Evolutionary conservation across 495 filamentous ascomycete genomes (phyloP).

Genomic region (Penicillium paxilli): DNA sequence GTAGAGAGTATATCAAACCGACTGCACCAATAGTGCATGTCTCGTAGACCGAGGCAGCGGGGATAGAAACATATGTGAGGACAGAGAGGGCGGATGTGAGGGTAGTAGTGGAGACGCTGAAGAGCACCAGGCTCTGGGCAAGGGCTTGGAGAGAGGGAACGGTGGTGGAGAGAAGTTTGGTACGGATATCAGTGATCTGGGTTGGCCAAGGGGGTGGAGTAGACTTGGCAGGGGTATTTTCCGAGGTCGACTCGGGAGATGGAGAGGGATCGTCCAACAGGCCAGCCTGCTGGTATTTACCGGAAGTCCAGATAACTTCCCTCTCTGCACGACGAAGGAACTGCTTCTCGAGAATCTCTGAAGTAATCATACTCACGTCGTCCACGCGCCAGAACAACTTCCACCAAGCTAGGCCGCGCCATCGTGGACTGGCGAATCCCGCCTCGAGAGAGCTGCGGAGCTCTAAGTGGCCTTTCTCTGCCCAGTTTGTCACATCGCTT

Average conservation of each 20-base stretch:
- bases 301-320: conserved; percentile 75
- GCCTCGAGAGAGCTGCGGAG: conserved; percentile 73
- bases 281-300: conserved; percentile 72
- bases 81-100: conserved; percentile 63
- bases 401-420: conserved; percentile 86
- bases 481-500: conserved; percentile 64
- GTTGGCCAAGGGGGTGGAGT: conserved; percentile 36
- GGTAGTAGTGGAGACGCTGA: conserved; percentile 66
- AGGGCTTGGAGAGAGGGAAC: conserved; percentile 77
- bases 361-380: conserved; percentile 79
- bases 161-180: conserved; percentile 55
- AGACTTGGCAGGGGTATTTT: conserved; percentile 12
- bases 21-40: conserved; percentile 77
- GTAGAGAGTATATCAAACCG: conserved; percentile 70
- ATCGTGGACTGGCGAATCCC: conserved; percentile 67
- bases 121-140: conserved; percentile 74
- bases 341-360: conserved; percentile 69
- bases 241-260: conserved; percentile 9
- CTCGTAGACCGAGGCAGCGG: conserved; percentile 63
- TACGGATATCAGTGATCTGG: conserved; percentile 51
- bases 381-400: conserved; percentile 93
- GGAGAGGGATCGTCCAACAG: conserved; percentile 32
- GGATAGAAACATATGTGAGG: conserved; percentile 65
- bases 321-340: conserved; percentile 77
- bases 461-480: conserved; percentile 77